Evolutionary conservation across 2,329 filamentous ascomycete genomes (phyloP), one percentile per base, ranked within the genome.

Genomic region (Colletotrichum tanaceti): DNA sequence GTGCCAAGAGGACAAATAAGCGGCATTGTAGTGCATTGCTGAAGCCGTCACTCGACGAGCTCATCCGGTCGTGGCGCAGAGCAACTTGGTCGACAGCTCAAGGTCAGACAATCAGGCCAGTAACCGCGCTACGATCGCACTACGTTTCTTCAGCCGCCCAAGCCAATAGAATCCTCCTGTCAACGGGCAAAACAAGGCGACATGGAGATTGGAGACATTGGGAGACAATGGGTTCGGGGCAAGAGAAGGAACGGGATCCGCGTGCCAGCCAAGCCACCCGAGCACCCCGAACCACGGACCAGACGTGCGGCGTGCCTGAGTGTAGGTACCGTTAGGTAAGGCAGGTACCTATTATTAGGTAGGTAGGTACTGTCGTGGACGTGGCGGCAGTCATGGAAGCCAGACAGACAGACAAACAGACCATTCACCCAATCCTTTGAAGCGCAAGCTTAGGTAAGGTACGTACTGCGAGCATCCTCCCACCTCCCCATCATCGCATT

Each of bases 211-310:
- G 41, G 22, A 32, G 46, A 52, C 46, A 50, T 35, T 44, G 39
- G 16, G 39, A 22, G 28, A 41, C 13, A 43, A 32, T 28, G 46
- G 47, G 4, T 32, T 28, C 28, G 47, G 47, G 18, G 47, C 22
- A 28, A 38, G 24, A 50, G 20, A 10, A 28, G 41, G 9, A 28
- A 18, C 24, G 35, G 24, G 32, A n/a, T 43, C n/a, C 49, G 14
- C 61, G 41, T 67, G 55, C 61, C 55, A 55, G 32, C 61, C 55
- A 68, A 68, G 65, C 65, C 55, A 64, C 60, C 65, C 65, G 65
- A 63, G 60, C 61, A 63, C 60, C 22, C 65, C 60, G 65, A 53
- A 60, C 65, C 41, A 68, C 65, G 53, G 22, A 54, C 55, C 55
- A 35, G 28, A 54, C 39, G 50, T 54, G 35, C 58, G 28, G 46